Base-by-base conservation (phyloP, 2,329 filamentous ascomycete species). In the Berkeleyomyces basicola region DNA sequence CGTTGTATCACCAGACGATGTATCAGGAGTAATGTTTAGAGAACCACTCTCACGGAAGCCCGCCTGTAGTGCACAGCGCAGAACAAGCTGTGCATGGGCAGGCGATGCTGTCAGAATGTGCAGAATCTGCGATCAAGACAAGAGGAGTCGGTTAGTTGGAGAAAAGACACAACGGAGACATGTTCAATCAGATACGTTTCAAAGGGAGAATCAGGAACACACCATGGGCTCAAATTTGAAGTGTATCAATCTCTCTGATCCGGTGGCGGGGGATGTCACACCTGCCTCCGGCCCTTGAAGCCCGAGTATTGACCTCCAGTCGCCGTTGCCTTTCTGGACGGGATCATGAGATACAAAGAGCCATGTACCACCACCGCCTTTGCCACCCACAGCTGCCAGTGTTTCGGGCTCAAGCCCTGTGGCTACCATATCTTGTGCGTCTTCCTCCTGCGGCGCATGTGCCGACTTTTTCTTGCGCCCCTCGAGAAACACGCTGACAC, bases 141-240 rank as follows among this genome's bases (percentile, higher is more conserved):
- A 14, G 31, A 36, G 31, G 9, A 53, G n/a, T 23, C n/a, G 6
- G 46, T 49, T 23, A 49, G n/a, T 49, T 6, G 4, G n/a, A n/a
- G 33, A 53, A 36, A 53, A 37, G 33, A 36, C 7, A 33, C 9
- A 4, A 11, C n/a, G 42, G 23, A 14, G 10, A 9, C 10, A 14
- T 10, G 42, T 11, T 43, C 10, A 4, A 43, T 9, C 42, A 23
- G 23, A 23, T 23, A 61, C 62, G 61, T 61, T 64, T 59, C 14
- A 33, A 14, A 51, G 61, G 61, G 23, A 47, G 60, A 64, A 46
- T 23, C 44, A 64, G 68, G 80, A 68, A 71, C 83, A 71, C 79
- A 95, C 91, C 90, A 96, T 90, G 3, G 91, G 90, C 72, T 96
- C 91, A 70, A 95, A 96, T 73, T 95, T 93, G 74, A 96, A 88